Evolutionary conservation across 2,329 filamentous ascomycete species (phyloP).

Genomic region (Orbilia quercus): DNA sequence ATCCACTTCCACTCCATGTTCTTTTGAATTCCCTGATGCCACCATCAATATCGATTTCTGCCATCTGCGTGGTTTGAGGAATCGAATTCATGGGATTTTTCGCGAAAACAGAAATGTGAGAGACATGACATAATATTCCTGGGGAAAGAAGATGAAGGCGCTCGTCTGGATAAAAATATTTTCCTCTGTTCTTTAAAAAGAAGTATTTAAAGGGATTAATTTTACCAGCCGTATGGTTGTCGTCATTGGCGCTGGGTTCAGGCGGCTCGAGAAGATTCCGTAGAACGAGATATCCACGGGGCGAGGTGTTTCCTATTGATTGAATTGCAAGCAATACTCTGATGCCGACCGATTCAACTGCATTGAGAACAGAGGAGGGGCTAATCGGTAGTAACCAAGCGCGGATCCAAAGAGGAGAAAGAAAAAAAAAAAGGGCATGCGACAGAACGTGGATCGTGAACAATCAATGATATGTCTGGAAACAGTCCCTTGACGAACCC

Average conservation of each 20-base stretch:
- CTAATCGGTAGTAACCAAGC: constrained; percentile 26
- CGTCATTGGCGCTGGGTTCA: constrained; percentile 11
- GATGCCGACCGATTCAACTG: constrained; percentile 8
- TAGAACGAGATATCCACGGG: no score
- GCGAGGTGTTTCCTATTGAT: constrained; percentile 13
- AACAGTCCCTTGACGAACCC: neutral
- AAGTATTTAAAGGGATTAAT: constrained; percentile 12
- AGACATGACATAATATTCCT: constrained; percentile 22
- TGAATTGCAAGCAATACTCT: neutral
- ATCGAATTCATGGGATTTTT: neutral
- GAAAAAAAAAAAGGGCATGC: constrained; percentile 18
- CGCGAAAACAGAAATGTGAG: neutral
- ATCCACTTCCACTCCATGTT: neutral
- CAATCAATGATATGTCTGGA: no score
- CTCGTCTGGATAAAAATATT: constrained; percentile 34
- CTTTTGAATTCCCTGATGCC: neutral
- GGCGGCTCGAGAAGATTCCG: constrained; percentile 12
- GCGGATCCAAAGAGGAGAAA: constrained; percentile 15
- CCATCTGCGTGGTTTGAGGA: neutral
- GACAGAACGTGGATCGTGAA: no score
- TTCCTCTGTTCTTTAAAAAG: constrained; percentile 12
- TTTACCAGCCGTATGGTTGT: constrained; percentile 39
- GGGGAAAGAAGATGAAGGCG: constrained; percentile 11
- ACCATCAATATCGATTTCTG: neutral
- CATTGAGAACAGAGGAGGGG: constrained; percentile 23